Evolutionary conservation across 1,284 basidiomycete genomes (phyloP).

Genomic region (Leccinum pachyderme): DNA sequence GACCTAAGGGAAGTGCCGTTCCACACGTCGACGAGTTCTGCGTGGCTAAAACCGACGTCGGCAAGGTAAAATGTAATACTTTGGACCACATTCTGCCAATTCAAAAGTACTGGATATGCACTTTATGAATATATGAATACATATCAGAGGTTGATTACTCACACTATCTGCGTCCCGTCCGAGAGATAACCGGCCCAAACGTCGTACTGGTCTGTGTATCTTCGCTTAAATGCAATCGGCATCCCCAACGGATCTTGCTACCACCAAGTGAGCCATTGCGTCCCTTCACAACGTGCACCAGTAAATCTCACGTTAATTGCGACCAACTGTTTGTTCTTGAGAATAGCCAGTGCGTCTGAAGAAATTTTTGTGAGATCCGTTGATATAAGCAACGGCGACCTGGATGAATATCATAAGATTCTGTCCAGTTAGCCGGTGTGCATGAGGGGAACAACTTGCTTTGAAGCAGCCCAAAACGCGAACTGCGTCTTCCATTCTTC

Average conservation of each 20-base stretch:
- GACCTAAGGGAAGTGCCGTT: not conserved
- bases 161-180: constrained; percentile 49
- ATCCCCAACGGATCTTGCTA: constrained; percentile 50
- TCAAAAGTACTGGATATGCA: constrained; percentile 5
- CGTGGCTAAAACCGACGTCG: constrained; percentile 6
- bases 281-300: not conserved
- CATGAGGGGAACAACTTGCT: not conserved
- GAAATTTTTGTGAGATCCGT: constrained; percentile 12
- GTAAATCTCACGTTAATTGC: constrained; percentile 5
- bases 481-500: constrained; percentile 49
- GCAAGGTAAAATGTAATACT: constrained; percentile 7
- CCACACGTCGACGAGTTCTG: constrained; percentile 10
- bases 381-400: constrained; percentile 13
- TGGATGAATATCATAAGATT: constrained; percentile 42
- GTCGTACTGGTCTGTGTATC: constrained; percentile 49
- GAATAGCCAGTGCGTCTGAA: constrained; percentile 3
- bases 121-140: not conserved
- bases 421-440: not conserved
- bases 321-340: constrained; percentile 8
- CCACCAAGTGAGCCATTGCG: constrained; percentile 11
- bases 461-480: constrained; percentile 40
- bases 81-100: constrained; percentile 3
- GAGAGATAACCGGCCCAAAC: constrained; percentile 49
- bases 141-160: not conserved
- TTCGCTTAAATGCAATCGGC: constrained; percentile 46